These are phyloP conservation scores for Fagopyrum homotropicum DNA, from an alignment of 148 eudicot genomes.

Conservation along the genomic window DNA sequence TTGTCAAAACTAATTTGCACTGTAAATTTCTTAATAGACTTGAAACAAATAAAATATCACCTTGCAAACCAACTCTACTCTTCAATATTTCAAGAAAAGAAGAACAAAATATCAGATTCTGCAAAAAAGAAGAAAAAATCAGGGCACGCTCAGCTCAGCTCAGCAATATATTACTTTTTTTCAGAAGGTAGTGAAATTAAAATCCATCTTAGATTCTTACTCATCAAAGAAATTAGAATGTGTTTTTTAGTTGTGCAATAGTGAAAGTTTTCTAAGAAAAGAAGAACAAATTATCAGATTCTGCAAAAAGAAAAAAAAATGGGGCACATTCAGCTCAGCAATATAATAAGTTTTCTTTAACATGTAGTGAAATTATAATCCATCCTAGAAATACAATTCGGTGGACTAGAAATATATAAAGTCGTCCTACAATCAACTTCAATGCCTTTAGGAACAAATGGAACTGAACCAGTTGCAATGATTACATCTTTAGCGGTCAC, in stretches of 20 bases:
- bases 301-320: neutral
- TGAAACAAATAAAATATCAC: neutral
- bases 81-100: neutral
- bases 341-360: neutral
- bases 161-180: neutral
- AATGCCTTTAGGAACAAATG: conserved; percentile 93
- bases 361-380: neutral
- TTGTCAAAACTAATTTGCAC: neutral
- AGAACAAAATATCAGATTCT: neutral
- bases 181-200: neutral
- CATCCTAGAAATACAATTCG: neutral
- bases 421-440: conserved; percentile 85
- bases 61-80: neutral
- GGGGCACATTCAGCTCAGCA: neutral
- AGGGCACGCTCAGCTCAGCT: neutral
- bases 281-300: no score
- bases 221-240: neutral
- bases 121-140: neutral
- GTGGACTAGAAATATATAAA: conserved; percentile 1
- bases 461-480: conserved; percentile 97
- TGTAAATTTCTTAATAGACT: neutral
- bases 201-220: neutral
- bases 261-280: neutral
- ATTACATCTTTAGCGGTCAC: conserved; percentile 93
- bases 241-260: neutral